phyloP scores from a whole-genome alignment of 2,329 filamentous ascomycete species.

The Lecanicillium sp. region DNA sequence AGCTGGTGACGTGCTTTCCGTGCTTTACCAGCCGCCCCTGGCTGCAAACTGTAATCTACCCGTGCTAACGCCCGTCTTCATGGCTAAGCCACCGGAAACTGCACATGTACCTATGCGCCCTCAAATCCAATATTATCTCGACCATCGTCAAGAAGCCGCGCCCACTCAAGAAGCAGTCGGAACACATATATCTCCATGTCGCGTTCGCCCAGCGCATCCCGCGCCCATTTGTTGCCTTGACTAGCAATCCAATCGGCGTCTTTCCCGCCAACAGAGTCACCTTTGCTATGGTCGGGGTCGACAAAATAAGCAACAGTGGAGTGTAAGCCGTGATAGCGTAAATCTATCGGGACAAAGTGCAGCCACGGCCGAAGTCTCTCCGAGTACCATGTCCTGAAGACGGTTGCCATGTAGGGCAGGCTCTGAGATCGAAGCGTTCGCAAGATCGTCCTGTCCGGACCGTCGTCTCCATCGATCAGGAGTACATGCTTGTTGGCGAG shows the following conservation, averaged over 20 bases:
- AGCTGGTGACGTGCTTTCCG: no score
- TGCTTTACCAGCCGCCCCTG: no score
- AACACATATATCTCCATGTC: constrained; percentile 81
- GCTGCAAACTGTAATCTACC: no score
- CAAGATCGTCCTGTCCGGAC: constrained; percentile 51
- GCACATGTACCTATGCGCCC: no score
- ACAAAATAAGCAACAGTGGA: constrained; percentile 67
- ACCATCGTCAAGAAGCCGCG: constrained; percentile 55
- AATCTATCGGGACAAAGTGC: constrained; percentile 72
- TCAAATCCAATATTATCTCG: constrained; percentile 33
- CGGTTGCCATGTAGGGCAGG: constrained; percentile 60
- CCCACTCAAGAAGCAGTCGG: constrained; percentile 70
- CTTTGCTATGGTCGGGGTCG: constrained; percentile 40
- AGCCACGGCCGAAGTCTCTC: constrained; percentile 66
- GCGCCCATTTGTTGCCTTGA: constrained; percentile 57
- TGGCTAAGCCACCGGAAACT: no score
- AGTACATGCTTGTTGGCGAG: constrained; percentile 64
- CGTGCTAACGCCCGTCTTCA: no score
- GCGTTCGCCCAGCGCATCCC: constrained; percentile 53
- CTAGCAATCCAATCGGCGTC: constrained; percentile 59
- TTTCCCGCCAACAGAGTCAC: constrained; percentile 38
- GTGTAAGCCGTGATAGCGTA: constrained; percentile 65
- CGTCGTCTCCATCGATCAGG: constrained; percentile 62
- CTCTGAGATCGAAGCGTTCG: constrained; percentile 57
- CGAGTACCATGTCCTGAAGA: constrained; percentile 76